Evolutionary conservation across 306 rosid species (phyloP).

Genomic region (Dryas octopetala): DNA sequence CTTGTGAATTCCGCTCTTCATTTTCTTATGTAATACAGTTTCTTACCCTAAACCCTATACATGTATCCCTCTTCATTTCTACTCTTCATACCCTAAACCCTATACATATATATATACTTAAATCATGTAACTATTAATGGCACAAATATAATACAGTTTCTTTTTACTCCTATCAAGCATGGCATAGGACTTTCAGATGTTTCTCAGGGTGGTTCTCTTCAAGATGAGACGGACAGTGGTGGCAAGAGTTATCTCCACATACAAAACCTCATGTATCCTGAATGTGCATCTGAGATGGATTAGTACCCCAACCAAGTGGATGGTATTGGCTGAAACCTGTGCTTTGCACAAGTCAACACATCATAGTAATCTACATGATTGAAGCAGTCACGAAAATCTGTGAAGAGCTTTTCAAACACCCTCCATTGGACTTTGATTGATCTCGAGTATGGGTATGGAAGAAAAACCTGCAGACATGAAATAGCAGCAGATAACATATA

Average conservation of each 20-base stretch:
- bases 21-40: too few species aligned
- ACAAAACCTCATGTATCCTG: not conserved
- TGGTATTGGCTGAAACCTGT: constrained; percentile 79
- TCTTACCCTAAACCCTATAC: too few species aligned
- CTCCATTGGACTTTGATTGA: constrained; percentile 72
- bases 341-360: constrained; percentile 67
- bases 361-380: constrained; percentile 60
- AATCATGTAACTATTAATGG: constrained; percentile 4
- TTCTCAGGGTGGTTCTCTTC: not conserved
- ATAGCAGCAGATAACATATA: not conserved
- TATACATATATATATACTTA: not conserved
- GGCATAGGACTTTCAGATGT: not conserved
- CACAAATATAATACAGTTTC: not conserved
- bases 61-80: too few species aligned
- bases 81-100: not conserved
- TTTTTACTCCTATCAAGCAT: not conserved
- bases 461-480: constrained; percentile 56
- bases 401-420: constrained; percentile 88
- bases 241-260: constrained; percentile 7
- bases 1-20: too few species aligned
- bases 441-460: constrained; percentile 69
- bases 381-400: constrained; percentile 84
- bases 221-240: not conserved
- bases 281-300: constrained; percentile 2
- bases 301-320: constrained; percentile 74